These are phyloP conservation scores for Exophiala sideris DNA, from an alignment of 2,329 filamentous ascomycete genomes.

Conservation along the genomic window DNA sequence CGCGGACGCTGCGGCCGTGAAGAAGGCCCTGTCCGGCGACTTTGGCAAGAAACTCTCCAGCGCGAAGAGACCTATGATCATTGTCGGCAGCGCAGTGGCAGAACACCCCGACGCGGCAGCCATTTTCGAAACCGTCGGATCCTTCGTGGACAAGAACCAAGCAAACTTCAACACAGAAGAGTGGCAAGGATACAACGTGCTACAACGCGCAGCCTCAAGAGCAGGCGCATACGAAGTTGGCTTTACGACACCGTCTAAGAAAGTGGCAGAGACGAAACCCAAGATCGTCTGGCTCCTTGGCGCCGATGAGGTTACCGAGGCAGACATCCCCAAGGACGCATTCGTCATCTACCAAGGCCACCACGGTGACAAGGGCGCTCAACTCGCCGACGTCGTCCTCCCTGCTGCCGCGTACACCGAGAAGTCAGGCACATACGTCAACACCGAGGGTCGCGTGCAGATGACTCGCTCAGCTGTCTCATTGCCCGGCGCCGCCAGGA, in stretches of 20 bases:
- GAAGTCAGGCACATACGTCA: conserved; percentile 93
- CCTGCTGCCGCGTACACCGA: conserved; percentile 95
- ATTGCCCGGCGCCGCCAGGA: conserved; percentile 81
- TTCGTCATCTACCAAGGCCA: conserved; percentile 98
- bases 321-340: conserved; percentile 89
- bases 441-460: conserved; percentile 95
- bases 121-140: conserved; percentile 85
- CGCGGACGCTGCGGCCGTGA: conserved; percentile 71
- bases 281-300: conserved; percentile 98
- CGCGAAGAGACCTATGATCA: conserved; percentile 93
- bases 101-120: conserved; percentile 90
- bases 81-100: conserved; percentile 86
- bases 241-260: conserved; percentile 79
- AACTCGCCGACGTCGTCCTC: conserved; percentile 89
- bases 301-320: conserved; percentile 81
- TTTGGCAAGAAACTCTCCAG: conserved; percentile 90
- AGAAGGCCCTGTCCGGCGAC: conserved; percentile 76
- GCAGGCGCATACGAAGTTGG: conserved; percentile 93
- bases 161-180: conserved; percentile 81
- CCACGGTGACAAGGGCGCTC: conserved; percentile 89
- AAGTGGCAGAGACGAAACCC: conserved; percentile 77
- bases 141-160: conserved; percentile 90
- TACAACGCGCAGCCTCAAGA: conserved; percentile 89
- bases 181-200: conserved; percentile 97
- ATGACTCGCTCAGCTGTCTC: conserved; percentile 87